These are phyloP conservation scores for Fonsecaea pedrosoi DNA, from an alignment of 2,329 filamentous ascomycete genomes.

Conservation along the genomic window DNA sequence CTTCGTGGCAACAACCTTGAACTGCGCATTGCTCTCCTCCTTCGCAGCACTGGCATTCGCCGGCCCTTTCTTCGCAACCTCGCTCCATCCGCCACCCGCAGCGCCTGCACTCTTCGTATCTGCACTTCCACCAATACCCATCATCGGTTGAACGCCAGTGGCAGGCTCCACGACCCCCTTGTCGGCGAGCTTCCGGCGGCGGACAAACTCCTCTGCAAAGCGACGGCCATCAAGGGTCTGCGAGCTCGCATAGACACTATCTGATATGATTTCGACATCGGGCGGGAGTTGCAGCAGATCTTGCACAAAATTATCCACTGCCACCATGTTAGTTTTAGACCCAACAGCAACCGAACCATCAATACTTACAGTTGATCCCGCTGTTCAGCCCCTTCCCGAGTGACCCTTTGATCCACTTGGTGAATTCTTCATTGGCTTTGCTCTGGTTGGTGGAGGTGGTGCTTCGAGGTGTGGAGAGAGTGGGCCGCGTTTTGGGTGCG, in stretches of 20 bases:
- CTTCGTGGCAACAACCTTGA: constrained; percentile 89
- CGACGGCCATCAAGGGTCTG: constrained; percentile 90
- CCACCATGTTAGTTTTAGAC: constrained; percentile 20
- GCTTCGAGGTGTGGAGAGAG: constrained; percentile 58
- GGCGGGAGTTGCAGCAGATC: constrained; percentile 76
- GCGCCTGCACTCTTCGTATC: constrained; percentile 57
- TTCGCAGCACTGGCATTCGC: constrained; percentile 53
- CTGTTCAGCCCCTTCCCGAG: constrained; percentile 75
- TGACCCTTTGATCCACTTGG: constrained; percentile 86
- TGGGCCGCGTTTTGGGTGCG: constrained; percentile 59
- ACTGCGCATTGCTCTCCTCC: constrained; percentile 59
- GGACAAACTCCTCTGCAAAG: constrained; percentile 92
- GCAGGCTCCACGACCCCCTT: constrained; percentile 79
- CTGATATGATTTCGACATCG: constrained; percentile 82
- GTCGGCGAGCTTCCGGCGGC: constrained; percentile 90
- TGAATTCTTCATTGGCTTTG: constrained; percentile 86
- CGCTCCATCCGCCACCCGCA: constrained; percentile 80
- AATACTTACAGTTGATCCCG: constrained; percentile 67
- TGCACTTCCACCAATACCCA: constrained; percentile 42
- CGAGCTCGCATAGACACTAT: constrained; percentile 85
- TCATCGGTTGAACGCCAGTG: constrained; percentile 52
- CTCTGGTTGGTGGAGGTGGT: constrained; percentile 54
- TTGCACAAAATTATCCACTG: constrained; percentile 81
- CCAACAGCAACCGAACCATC: background rate
- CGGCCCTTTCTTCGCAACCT: constrained; percentile 92